Percentiles rank a stretch among this genome's conserved stretches.
Conservation (phyloP, 257 asterid genomes). For the Solanum paucissectum region DNA sequence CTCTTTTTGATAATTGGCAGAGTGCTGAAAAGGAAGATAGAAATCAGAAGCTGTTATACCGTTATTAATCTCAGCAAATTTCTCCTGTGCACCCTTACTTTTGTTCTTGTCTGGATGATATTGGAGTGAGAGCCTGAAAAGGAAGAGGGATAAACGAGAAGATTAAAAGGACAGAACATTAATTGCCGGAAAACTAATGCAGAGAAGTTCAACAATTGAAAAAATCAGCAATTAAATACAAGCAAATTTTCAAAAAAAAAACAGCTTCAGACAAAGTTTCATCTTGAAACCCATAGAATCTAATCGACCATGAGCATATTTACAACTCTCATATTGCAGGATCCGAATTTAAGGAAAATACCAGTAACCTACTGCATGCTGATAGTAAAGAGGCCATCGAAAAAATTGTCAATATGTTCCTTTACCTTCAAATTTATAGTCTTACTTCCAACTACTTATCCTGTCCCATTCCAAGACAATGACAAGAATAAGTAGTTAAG, state of each 20-base stretch:
- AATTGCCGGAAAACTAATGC: background rate
- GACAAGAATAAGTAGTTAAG: background rate
- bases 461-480: background rate
- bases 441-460: background rate
- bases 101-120: slow-evolving; percentile 99
- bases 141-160: background rate
- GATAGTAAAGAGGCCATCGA: background rate
- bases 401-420: background rate
- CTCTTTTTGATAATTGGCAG: background rate
- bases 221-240: background rate
- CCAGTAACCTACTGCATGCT: background rate
- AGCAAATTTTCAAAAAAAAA: background rate
- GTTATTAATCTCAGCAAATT: slow-evolving; percentile 87
- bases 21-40: background rate
- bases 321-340: background rate
- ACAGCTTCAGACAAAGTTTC: background rate
- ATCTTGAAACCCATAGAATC: background rate
- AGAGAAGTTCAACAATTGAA: background rate
- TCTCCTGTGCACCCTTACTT: slow-evolving; percentile 81
- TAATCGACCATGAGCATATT: background rate
- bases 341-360: background rate
- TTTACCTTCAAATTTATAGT: background rate
- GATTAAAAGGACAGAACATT: background rate
- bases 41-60: slow-evolving; percentile 29
- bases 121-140: slow-evolving; percentile 69